Percentiles rank a stretch among this genome's conserved stretches.
Conservation (phyloP, 2,329 filamentous ascomycete species). For the Aspergillus pseudoviridinutans region DNA sequence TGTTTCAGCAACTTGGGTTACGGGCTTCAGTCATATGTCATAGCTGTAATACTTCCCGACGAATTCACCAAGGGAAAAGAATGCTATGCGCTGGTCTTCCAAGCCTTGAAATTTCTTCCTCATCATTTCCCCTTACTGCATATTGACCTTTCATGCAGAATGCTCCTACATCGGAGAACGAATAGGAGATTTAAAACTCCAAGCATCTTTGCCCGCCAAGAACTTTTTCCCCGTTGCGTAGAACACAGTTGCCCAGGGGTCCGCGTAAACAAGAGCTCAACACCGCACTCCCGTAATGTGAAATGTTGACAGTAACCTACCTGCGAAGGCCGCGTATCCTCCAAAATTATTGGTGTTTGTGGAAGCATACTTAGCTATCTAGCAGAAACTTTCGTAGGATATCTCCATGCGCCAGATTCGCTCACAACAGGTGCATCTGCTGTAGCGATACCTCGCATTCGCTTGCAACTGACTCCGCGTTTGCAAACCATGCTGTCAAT, state of each 20-base stretch:
- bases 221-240: neutral
- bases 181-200: constrained; percentile 1
- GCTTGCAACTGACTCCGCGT: neutral
- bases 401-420: neutral
- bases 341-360: too few species aligned
- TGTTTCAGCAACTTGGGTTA: neutral
- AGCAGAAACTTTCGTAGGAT: neutral
- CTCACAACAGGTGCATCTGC: neutral
- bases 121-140: neutral
- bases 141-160: neutral
- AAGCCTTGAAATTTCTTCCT: neutral
- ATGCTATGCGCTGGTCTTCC: neutral
- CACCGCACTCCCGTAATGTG: neutral
- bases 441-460: neutral
- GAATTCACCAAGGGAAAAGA: neutral
- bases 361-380: neutral
- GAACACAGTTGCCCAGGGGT: constrained; percentile 9
- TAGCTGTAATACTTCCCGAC: neutral
- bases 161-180: constrained; percentile 3
- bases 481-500: neutral
- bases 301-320: neutral
- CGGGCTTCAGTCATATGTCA: constrained; percentile 3
- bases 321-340: too few species aligned
- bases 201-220: constrained; percentile 5
- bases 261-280: neutral